A percentile compares a stretch with the other conserved stretches of the same genome.
phyloP scores from a whole-genome alignment of 2,329 filamentous ascomycete species.

The Bretziella fagacearum region DNA sequence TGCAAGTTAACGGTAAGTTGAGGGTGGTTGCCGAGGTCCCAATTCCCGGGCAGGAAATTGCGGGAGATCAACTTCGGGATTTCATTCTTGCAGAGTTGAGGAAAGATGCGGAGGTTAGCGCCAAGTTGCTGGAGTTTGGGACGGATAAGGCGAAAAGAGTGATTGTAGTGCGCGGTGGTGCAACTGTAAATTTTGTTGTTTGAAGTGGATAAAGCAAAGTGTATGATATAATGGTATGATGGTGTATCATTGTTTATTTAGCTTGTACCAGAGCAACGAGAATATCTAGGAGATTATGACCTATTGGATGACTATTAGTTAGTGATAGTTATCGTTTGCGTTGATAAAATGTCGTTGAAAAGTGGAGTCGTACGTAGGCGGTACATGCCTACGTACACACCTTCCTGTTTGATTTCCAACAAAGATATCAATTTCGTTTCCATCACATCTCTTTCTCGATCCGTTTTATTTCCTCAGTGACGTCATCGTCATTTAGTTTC shows the following conservation, averaged over 20 bases:
- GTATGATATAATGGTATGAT: no score
- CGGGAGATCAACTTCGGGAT: slow-evolving; percentile 27
- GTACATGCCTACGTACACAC: neutral
- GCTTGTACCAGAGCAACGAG: neutral
- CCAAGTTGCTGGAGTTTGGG: slow-evolving; percentile 20
- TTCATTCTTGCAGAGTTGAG: slow-evolving; percentile 48
- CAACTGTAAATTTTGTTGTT: slow-evolving; percentile 58
- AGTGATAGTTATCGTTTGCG: neutral
- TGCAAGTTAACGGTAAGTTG: slow-evolving; percentile 69
- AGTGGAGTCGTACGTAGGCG: neutral
- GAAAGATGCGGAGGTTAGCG: slow-evolving; percentile 43
- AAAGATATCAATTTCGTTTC: neutral
- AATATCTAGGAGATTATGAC: neutral
- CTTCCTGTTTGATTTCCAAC: neutral
- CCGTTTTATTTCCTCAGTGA: neutral
- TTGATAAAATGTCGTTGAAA: no score
- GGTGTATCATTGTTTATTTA: neutral
- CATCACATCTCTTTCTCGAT: neutral
- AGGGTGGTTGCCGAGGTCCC: slow-evolving; percentile 51
- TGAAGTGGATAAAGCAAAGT: slow-evolving; percentile 16
- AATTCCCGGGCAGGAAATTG: slow-evolving; percentile 25
- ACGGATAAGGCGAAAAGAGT: slow-evolving; percentile 40
- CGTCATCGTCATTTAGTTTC: neutral
- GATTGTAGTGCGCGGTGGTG: slow-evolving; percentile 49
- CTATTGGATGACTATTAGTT: neutral